These are phyloP conservation scores for Nicotiana knightiana DNA, from an alignment of 257 asterid genomes.

Conservation along the genomic window DNA sequence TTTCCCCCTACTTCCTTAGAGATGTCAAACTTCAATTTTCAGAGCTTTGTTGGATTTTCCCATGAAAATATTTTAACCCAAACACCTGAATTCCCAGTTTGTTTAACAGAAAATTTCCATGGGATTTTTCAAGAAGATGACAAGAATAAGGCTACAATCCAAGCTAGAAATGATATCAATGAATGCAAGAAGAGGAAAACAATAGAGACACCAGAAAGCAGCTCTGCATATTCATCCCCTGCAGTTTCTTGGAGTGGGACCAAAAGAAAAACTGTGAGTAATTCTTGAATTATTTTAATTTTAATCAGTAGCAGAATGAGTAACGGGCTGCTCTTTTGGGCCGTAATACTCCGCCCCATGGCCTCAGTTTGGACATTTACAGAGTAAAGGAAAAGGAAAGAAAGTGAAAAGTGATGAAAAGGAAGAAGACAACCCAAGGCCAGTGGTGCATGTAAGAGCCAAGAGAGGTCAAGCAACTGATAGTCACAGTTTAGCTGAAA, in stretches of 20 bases:
- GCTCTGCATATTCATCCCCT: conserved; percentile 48
- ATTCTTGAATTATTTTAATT: too few relatives aligned
- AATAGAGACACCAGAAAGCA: conserved; percentile 35
- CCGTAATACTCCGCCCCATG: neutral
- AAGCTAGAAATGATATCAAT: conserved; percentile 8
- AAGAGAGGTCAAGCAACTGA: conserved; percentile 90
- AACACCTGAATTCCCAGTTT: conserved; percentile 25
- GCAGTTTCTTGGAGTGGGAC: conserved; percentile 37
- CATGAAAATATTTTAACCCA: conserved; percentile 21
- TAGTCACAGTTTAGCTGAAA: conserved; percentile 92
- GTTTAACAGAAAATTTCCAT: conserved; percentile 24
- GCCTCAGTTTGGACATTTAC: neutral
- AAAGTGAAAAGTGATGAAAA: conserved; percentile 28
- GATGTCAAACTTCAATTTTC: conserved; percentile 21
- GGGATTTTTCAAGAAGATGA: conserved; percentile 17
- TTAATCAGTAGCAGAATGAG: too few relatives aligned
- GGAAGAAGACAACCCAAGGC: conserved; percentile 41
- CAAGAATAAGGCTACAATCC: neutral
- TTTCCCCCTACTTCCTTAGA: conserved; percentile 27
- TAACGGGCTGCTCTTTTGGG: too few relatives aligned
- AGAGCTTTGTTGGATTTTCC: conserved; percentile 30
- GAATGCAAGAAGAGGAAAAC: conserved; percentile 44
- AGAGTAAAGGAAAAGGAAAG: conserved; percentile 35
- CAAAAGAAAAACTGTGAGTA: conserved; percentile 33
- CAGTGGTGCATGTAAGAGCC: conserved; percentile 86